These are phyloP conservation scores for Talaromyces piceae DNA, from an alignment of 2,329 filamentous ascomycete species.

Conservation along the genomic window DNA sequence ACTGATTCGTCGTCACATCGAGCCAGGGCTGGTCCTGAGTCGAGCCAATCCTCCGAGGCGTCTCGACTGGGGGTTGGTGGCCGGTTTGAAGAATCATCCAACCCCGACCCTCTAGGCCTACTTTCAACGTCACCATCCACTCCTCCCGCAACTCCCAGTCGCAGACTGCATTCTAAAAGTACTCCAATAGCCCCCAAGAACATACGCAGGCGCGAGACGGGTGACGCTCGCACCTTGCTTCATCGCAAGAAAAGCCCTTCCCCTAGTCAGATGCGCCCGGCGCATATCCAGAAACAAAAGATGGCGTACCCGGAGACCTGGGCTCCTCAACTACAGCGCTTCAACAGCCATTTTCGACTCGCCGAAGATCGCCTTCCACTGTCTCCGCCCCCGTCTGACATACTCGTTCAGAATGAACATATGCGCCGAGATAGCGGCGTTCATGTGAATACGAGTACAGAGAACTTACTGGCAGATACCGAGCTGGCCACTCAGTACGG, in stretches of 20 bases:
- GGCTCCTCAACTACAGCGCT: slow-evolving; percentile 48
- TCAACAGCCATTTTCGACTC: slow-evolving; percentile 39
- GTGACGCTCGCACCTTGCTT: slow-evolving; percentile 30
- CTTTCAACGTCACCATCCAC: slow-evolving; percentile 27
- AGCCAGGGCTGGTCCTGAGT: slow-evolving; percentile 17
- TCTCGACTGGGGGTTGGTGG: slow-evolving; percentile 14
- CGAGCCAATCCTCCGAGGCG: slow-evolving; percentile 30
- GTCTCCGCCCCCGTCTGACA: slow-evolving; percentile 41
- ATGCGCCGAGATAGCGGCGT: slow-evolving; percentile 23
- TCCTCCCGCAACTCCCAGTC: slow-evolving; percentile 30
- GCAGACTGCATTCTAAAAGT: slow-evolving; percentile 29
- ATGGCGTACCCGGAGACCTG: slow-evolving; percentile 42
- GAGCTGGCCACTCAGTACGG: slow-evolving; percentile 28
- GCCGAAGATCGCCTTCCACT: slow-evolving; percentile 36
- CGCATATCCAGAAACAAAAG: slow-evolving; percentile 38
- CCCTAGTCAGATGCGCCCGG: slow-evolving; percentile 50
- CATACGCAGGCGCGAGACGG: slow-evolving; percentile 34
- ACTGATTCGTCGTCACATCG: slow-evolving; percentile 14
- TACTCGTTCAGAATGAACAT: slow-evolving; percentile 32
- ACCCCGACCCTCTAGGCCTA: slow-evolving; percentile 15
- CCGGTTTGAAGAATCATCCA: slow-evolving; percentile 26
- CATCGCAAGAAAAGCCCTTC: slow-evolving; percentile 40
- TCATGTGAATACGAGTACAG: slow-evolving; percentile 16
- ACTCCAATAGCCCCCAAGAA: slow-evolving; percentile 31
- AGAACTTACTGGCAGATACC: slow-evolving; percentile 22